Evolutionary conservation across 192 early-diverging fungal species (phyloP).

Genomic region (Dispira parvispora): DNA sequence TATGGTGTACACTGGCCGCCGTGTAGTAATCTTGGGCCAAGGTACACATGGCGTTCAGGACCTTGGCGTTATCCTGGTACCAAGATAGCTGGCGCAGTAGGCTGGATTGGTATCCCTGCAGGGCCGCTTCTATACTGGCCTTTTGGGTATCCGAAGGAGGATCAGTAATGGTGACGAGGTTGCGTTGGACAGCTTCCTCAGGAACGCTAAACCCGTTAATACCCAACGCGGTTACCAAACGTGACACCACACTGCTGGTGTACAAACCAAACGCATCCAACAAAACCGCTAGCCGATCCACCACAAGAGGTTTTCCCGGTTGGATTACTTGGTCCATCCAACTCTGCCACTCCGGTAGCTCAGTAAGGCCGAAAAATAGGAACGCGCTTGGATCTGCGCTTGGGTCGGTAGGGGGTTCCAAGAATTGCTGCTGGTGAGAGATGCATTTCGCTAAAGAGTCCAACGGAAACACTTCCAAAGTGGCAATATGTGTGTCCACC

Average conservation of each 20-base stretch:
- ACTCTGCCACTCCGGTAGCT: too few relatives aligned
- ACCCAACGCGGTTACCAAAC: background rate
- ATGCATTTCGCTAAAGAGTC: too few relatives aligned
- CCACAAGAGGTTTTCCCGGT: too few relatives aligned
- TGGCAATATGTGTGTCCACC: too few relatives aligned
- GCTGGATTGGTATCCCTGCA: background rate
- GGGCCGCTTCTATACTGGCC: background rate
- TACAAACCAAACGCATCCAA: background rate
- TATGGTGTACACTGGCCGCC: background rate
- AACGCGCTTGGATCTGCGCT: too few relatives aligned
- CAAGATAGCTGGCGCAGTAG: background rate
- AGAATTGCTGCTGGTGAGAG: too few relatives aligned
- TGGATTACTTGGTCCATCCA: too few relatives aligned
- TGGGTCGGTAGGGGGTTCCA: too few relatives aligned
- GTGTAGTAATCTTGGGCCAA: background rate
- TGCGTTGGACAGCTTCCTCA: background rate
- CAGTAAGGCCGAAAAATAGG: too few relatives aligned
- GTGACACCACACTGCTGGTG: background rate
- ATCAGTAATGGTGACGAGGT: background rate
- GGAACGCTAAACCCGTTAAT: background rate
- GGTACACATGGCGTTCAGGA: constrained; percentile 2
- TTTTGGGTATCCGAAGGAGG: background rate
- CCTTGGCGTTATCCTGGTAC: background rate
- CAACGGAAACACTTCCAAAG: too few relatives aligned
- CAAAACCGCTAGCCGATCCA: background rate